Evolutionary conservation across 257 asterid genomes (phyloP).

Genomic region (Capsicum pubescens): DNA sequence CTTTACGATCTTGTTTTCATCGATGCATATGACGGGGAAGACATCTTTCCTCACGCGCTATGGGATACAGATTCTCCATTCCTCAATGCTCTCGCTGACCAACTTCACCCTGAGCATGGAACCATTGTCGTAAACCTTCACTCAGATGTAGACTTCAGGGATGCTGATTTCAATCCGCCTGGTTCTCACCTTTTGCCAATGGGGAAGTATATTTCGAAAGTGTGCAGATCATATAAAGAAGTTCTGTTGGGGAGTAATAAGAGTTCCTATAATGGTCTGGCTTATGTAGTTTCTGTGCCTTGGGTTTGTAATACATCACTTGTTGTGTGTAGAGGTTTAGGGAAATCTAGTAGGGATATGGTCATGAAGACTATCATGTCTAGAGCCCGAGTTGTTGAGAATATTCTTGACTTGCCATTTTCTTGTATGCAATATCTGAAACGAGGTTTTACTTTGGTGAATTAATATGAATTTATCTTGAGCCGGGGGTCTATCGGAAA

Average conservation of each 20-base stretch:
- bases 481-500: too few relatives aligned
- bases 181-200: conserved; percentile 36
- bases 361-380: conserved; percentile 52
- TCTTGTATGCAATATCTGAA: conserved; percentile 69
- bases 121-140: conserved; percentile 87
- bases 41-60: conserved; percentile 68
- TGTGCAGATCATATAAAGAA: conserved; percentile 58
- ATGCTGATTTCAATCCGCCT: conserved; percentile 32
- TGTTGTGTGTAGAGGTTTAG: conserved; percentile 68
- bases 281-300: conserved; percentile 70
- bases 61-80: conserved; percentile 75
- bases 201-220: conserved; percentile 62
- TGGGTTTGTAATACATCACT: conserved; percentile 82
- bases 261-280: conserved; percentile 47
- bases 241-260: conserved; percentile 47
- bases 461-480: neutral
- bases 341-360: conserved; percentile 36
- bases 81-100: conserved; percentile 54
- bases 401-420: conserved; percentile 62
- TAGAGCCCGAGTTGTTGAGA: conserved; percentile 60
- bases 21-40: conserved; percentile 91
- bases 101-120: conserved; percentile 79
- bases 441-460: conserved; percentile 61
- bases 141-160: conserved; percentile 51
- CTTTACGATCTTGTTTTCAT: conserved; percentile 71